Percentiles rank a stretch among this genome's conserved stretches.
Conservation (phyloP, 1,139 yeast species). For the Hemisphaericaspora xylofermentans region DNA sequence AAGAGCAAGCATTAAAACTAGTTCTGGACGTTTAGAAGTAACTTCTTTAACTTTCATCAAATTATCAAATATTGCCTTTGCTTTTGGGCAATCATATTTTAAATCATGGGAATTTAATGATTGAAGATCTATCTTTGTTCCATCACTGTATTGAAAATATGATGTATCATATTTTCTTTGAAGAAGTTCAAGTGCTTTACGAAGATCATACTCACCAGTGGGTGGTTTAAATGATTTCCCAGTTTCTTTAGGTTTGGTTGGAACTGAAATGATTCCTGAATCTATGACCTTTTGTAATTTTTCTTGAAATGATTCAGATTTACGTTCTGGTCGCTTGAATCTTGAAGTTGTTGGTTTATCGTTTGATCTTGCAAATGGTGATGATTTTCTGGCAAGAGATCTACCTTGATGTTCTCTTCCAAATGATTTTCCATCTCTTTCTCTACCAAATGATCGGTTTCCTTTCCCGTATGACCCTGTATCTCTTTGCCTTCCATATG, state of each 20-base stretch:
- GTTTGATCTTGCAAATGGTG: neutral
- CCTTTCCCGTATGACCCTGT: neutral
- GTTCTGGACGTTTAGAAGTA: slow-evolving; percentile 34
- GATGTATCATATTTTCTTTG: slow-evolving; percentile 20
- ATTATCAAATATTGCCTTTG: slow-evolving; percentile 30
- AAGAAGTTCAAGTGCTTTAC: slow-evolving; percentile 21
- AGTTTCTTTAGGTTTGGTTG: neutral
- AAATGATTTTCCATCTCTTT: neutral
- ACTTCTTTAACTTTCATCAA: slow-evolving; percentile 26
- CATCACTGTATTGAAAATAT: slow-evolving; percentile 15
- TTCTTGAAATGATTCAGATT: neutral
- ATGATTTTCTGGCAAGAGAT: neutral
- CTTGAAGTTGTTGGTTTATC: too few species aligned
- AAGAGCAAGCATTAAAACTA: slow-evolving; percentile 46
- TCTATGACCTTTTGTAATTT: slow-evolving; percentile 7
- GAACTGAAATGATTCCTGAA: slow-evolving; percentile 1
- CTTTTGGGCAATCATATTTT: slow-evolving; percentile 19
- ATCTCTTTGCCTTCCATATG: neutral
- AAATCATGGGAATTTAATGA: slow-evolving; percentile 24
- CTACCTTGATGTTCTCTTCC: neutral
- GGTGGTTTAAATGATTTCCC: slow-evolving; percentile 3
- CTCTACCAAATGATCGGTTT: neutral
- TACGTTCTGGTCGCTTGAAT: slow-evolving; percentile 1
- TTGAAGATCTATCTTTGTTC: slow-evolving; percentile 14
- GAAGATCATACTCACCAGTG: slow-evolving; percentile 12